Conservation (phyloP, 2,329 filamentous ascomycete genomes). For the Pseudogymnoascus sp. region DNA sequence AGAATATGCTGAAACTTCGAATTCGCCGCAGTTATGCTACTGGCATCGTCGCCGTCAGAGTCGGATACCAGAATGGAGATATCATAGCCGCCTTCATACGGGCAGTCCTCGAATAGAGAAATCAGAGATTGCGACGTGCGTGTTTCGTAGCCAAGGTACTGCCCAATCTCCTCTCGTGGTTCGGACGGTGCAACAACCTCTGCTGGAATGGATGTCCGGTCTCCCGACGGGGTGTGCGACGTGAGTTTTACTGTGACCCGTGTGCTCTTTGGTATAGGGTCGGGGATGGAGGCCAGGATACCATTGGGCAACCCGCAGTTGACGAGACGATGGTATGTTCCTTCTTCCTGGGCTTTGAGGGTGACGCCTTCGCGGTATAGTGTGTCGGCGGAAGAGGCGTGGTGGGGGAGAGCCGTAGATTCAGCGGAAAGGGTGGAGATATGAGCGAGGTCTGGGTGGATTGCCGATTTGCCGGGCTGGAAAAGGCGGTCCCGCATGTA, state of each 20-base stretch:
- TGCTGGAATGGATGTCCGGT: constrained; percentile 30
- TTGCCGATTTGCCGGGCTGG: constrained; percentile 30
- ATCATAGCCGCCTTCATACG: constrained; percentile 72
- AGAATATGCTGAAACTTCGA: constrained; percentile 61
- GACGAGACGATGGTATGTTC: constrained; percentile 10
- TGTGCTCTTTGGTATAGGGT: constrained; percentile 55
- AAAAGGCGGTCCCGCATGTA: constrained; percentile 72
- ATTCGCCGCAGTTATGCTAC: constrained; percentile 20
- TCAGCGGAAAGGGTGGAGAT: not conserved
- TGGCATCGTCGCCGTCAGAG: constrained; percentile 47
- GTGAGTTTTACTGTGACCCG: constrained; percentile 63
- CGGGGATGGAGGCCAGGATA: constrained; percentile 21
- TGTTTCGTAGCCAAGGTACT: constrained; percentile 79
- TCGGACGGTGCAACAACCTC: constrained; percentile 58
- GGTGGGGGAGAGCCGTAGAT: constrained; percentile 46
- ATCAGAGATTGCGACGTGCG: constrained; percentile 60
- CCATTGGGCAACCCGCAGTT: constrained; percentile 11
- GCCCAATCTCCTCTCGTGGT: constrained; percentile 67
- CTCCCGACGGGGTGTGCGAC: constrained; percentile 18
- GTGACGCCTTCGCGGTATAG: constrained; percentile 75
- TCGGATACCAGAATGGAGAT: constrained; percentile 78
- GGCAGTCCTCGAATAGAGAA: constrained; percentile 67
- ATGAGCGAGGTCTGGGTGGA: constrained; percentile 3
- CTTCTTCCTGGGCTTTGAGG: constrained; percentile 27
- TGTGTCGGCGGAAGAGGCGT: constrained; percentile 67